Evolutionary conservation across 2,329 filamentous ascomycete genomes (phyloP), one percentile per base, ranked within the genome.

Genomic region (Mycosphaerelloides madeirae): DNA sequence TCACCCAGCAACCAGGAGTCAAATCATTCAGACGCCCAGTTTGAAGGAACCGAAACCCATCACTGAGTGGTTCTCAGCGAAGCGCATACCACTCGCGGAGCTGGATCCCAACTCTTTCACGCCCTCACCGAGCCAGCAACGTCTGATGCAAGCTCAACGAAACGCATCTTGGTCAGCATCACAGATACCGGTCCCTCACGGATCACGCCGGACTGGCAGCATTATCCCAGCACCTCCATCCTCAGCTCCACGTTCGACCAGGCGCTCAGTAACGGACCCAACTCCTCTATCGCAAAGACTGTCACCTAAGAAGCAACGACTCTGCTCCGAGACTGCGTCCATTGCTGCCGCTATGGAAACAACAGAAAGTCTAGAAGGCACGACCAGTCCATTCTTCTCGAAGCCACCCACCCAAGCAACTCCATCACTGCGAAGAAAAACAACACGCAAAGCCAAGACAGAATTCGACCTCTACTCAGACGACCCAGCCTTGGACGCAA

Each of bases 41-140:
- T 9, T 6, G 22, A 84, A 84, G 65, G 72, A 75, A n/a, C 71
- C 70, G 32, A 79, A 77, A 53, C 69, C 80, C 2, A 84, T 85
- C 43, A 76, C 78, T 39, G 71, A 74, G 2, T 85, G 83, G 64
- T 85, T 85, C 68, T n/a, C n/a, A n/a, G 83, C 77, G 46, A 79
- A 74, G 56, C 76, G 83, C 3, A 75, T 71, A 28, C 82, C 83
- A 9, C 69, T 86, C 44, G 80, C 78, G 15, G 83, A 86, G 59
- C 67, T 86, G 16, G 80, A 85, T 59, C 78, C 80, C 0, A 86
- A 86, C 58, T 75, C 70, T 48, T 80, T 86, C 58, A 81, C 78
- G 1, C 79, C 78, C 16, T 84, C 82, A 7, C 80, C 80, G 15
- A 82, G 75, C 54, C 82, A 85, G 57, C 78, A 80, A 60, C 69